Evolutionary conservation across 2,329 filamentous ascomycete species (phyloP), one percentile per base, ranked within the genome.

Genomic region (Phialocephala subalpina): DNA sequence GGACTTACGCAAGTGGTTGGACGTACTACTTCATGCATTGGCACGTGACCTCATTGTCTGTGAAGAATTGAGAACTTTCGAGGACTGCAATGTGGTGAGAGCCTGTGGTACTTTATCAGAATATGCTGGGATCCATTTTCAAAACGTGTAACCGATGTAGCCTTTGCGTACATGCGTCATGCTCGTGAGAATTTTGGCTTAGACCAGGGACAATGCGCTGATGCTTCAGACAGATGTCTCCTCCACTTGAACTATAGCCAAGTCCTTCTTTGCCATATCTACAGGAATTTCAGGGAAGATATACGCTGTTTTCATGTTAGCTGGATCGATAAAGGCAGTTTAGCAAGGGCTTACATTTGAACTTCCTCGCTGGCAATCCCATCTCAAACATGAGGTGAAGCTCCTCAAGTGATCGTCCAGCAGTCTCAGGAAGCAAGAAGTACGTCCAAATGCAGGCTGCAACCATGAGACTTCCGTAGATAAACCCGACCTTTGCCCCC

Each of bases 391-490:
- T 49, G 9, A 65, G 58, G 42, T 82, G 77, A 73, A 80, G 77
- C 63, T 80, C 78, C 69, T 81, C 80, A 61, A 81, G 67, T 45
- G 74, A 77, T 58, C 75, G 75, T 0, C 77, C 78, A 22, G 76
- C 77, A 0, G 77, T 79, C 66, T 82, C 81, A 3, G 80, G 80
- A 6, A 82, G 73, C 62, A 77, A 73, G 29, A 77, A 70, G 58
- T 67, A 75, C 1, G 67, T 69, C 40, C 76, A 75, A 2, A 76
- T 47, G 6, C 73, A 38, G 0, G 70, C 66, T 36, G 66, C 29
- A 25, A 74, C 63, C 9, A 74, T 70, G 27, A 76, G 67, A 22
- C 71, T 63, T 2, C 76, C 78, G 52, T 76, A 79, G 58, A 80
- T 76, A 59, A 79, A 79, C 14, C 77, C 78, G 2, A 79, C 75